Evolutionary conservation across 345 rosid species (phyloP).

Genomic region (Melaleuca quinquenervia): DNA sequence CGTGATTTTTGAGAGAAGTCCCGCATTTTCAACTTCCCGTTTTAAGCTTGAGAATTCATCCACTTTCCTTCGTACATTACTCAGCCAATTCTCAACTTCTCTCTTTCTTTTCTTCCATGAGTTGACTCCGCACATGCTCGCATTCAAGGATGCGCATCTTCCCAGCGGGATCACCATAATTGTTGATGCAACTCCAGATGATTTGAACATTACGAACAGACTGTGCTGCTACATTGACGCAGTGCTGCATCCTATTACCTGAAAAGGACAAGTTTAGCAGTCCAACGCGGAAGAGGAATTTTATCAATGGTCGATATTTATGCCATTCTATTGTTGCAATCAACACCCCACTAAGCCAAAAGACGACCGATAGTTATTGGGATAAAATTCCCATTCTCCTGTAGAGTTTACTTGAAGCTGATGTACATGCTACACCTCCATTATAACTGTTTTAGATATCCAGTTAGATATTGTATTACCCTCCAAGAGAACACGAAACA

Average conservation of each 20-base stretch:
- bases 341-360: neutral
- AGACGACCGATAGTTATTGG: accelerated
- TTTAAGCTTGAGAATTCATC: neutral
- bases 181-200: neutral
- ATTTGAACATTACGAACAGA: neutral
- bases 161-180: neutral
- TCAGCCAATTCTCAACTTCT: neutral
- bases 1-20: neutral
- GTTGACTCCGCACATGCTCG: neutral
- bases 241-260: neutral
- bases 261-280: neutral
- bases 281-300: neutral
- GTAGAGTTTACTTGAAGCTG: neutral
- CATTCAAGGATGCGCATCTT: neutral
- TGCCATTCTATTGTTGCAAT: neutral
- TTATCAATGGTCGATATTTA: neutral
- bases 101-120: neutral
- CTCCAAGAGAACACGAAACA: neutral
- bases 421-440: neutral
- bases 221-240: neutral
- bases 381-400: neutral
- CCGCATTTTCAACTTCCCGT: neutral
- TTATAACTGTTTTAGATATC: neutral
- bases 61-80: neutral
- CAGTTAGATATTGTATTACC: neutral